Evolutionary conservation across 305 asterid species (phyloP), one percentile per base, ranked within the genome.

Genomic region (Fraxinus floribunda): DNA sequence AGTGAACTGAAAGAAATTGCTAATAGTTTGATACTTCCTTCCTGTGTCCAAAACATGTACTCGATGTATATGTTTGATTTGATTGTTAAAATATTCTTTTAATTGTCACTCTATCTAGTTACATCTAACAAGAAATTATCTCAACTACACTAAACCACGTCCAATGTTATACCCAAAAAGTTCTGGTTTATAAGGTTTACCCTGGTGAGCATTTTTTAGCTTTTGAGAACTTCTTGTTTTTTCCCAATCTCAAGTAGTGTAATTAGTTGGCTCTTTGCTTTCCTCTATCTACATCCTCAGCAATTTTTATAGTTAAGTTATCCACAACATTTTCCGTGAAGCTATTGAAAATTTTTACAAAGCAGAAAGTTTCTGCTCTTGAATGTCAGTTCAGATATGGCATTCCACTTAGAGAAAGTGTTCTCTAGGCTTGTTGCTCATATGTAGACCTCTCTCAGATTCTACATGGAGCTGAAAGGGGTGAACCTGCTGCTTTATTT

Each of bases 391-490:
- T 62, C 9, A 26, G 13, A 26, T 49, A 16, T 49, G 22, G 32
- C 32, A 62, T 8, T 60, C 6, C 74, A 66, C 7, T 26, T 26
- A 0, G 26, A 34, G 79, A 16, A 3, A 32, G 35, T 64, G 3
- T 30, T 39, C 26, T 70, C 22, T 57, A 55, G 68, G 35, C 71
- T 78, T 76, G 78, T 83, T 74, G 75, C 88, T 94, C 85, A 88
- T 77, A 64, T 80, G 55, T 78, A 3, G 60, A 66, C 77, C 77
- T 52, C 80, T 70, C 35, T 84, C 95, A 94, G 99, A 94, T 91
- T 88, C 83, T 96, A 80, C 97, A 89, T 77, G 98, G 99, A 80
- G 94, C 94, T 41, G 98, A 96, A 88, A 88, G 92, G 88, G 98
- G 97, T 79, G 99, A 96, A 90, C 84, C 94, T 81, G 88, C 87